Percentiles rank a stretch among this genome's conserved stretches.
These are phyloP conservation scores for Byssochlamys sp. DNA, from an alignment of 2,329 filamentous ascomycete genomes.

Conservation along the genomic window DNA sequence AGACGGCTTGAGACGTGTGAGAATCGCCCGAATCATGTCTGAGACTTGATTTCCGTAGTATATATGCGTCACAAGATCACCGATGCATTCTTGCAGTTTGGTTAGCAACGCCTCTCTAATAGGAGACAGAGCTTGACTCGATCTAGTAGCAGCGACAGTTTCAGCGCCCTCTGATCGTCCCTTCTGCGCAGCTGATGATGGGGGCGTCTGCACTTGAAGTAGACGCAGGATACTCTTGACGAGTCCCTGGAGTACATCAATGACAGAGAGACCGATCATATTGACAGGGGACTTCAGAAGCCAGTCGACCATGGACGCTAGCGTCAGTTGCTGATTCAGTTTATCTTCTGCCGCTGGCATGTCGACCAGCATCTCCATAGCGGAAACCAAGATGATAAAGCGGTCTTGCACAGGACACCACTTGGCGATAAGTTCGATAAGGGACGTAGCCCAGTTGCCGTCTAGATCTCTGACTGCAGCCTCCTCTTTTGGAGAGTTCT, in stretches of 20 bases:
- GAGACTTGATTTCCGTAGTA: conserved; percentile 95
- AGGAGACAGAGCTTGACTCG: conserved; percentile 34
- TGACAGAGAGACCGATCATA: conserved; percentile 87
- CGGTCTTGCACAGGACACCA: conserved; percentile 93
- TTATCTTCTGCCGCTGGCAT: conserved; percentile 61
- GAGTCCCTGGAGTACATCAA: conserved; percentile 81
- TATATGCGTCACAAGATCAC: conserved; percentile 83
- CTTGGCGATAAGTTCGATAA: conserved; percentile 68
- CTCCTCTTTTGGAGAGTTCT: conserved; percentile 40
- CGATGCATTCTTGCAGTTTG: conserved; percentile 71
- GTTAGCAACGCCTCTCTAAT: conserved; percentile 55
- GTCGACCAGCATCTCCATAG: conserved; percentile 65
- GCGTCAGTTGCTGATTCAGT: conserved; percentile 61
- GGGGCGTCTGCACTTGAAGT: conserved; percentile 50
- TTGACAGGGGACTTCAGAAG: conserved; percentile 82
- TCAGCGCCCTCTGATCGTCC: conserved; percentile 11
- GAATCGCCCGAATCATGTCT: conserved; percentile 79
- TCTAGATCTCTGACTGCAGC: conserved; percentile 36
- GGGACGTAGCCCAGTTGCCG: conserved; percentile 67
- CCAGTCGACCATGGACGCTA: conserved; percentile 70
- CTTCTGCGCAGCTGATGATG: conserved; percentile 12
- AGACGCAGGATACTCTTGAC: conserved; percentile 73
- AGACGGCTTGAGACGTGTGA: conserved; percentile 65
- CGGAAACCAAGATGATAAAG: conserved; percentile 76
- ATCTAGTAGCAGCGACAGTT: conserved; percentile 16